Evolutionary conservation across 352 stramenopile species (phyloP), one percentile per base, ranked within the genome.

Genomic region (Pythium brassicae): DNA sequence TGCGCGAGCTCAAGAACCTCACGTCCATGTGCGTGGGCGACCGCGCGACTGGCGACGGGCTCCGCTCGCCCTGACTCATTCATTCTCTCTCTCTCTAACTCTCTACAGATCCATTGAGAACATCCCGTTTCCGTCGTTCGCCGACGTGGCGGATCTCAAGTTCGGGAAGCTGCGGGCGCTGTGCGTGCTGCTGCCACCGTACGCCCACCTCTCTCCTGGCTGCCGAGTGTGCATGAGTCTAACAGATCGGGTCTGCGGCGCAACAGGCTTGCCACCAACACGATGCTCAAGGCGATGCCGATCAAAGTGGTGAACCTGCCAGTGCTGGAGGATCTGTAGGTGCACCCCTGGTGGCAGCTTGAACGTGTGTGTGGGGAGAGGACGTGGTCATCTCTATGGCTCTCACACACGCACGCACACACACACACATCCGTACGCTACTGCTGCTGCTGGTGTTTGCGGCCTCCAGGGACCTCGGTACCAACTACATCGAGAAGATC

Each of bases 401-500:
- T n/a, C n/a, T n/a, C n/a, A n/a, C 4, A 40, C 11, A 40, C 19
- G 14, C 11, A 40, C 32, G 47, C 6, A n/a, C n/a, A n/a, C n/a
- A n/a, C n/a, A n/a, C n/a, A n/a, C n/a, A n/a, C n/a, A n/a, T n/a
- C n/a, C n/a, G n/a, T n/a, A n/a, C n/a, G n/a, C n/a, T n/a, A n/a
- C n/a, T n/a, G n/a, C n/a, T 44, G 50, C 10, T 34, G 37, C 0
- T 29, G 29, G 3, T 14, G 46, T 40, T n/a, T n/a, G n/a, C n/a
- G n/a, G n/a, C 22, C 2, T 26, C n/a, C 17, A 57, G 52, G 14
- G 52, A 49, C 47, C 37, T 57, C 7, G 20, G 15, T 2, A 25
- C 20, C 40, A 57, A 57, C 52, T 39, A 57, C 27, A 57, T 57
- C 17, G 22, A 17, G 2, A n/a, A 4, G 3, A 48, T 57, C 42